Conservation (phyloP, 108 stramenopile genomes). For the Fragilariopsis cylindrus region DNA sequence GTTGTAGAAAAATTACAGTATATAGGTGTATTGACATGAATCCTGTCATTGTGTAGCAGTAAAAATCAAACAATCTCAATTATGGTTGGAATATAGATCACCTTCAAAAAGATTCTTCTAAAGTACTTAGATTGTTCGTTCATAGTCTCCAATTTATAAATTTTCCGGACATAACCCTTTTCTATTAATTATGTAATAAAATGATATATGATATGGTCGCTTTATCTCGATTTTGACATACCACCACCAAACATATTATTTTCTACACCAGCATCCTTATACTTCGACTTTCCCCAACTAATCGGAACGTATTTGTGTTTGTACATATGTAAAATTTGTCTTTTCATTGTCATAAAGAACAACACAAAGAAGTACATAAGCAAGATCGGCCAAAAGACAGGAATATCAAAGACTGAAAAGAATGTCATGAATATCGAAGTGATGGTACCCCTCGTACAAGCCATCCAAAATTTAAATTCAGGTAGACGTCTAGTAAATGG, state of each 20-base stretch:
- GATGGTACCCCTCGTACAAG: constrained; percentile 77
- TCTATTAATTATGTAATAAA: too few species aligned
- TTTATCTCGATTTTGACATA: constrained; percentile 57
- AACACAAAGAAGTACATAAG: constrained; percentile 97
- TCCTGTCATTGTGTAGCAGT: too few species aligned
- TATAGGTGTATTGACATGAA: too few species aligned
- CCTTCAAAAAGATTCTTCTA: too few species aligned
- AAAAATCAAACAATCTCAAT: too few species aligned
- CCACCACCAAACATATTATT: constrained; percentile 76
- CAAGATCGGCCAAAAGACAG: constrained; percentile 99
- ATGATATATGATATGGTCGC: too few species aligned
- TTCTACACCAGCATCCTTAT: constrained; percentile 86
- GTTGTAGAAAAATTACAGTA: too few species aligned
- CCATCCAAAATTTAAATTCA: constrained; percentile 99
- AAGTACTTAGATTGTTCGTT: too few species aligned
- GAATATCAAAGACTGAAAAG: constrained; percentile 96
- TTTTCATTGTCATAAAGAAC: constrained; percentile 99
- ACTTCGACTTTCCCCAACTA: constrained; percentile 91
- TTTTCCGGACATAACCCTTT: too few species aligned
- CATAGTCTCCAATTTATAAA: too few species aligned
- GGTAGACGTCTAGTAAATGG: constrained; percentile 96
- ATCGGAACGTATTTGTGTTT: constrained; percentile 98
- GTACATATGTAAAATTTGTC: constrained; percentile 99
- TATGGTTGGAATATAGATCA: too few species aligned
- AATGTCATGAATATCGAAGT: constrained; percentile 93